Evolutionary conservation across 306 rosid genomes (phyloP), one percentile per base, ranked within the genome.

Genomic region (Vigna hirtella): DNA sequence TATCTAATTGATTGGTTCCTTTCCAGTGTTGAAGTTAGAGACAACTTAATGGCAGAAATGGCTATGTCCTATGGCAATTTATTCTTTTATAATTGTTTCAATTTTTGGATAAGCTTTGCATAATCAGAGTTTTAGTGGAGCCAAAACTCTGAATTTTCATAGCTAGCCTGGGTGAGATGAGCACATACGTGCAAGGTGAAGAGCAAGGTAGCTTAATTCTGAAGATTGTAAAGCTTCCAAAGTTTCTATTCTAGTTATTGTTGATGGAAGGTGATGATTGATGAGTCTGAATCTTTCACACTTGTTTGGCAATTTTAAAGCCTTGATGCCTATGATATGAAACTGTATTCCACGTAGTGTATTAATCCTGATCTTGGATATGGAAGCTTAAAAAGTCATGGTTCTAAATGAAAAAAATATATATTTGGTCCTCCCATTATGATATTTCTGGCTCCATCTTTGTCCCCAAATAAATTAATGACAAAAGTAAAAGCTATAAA

Each of bases 401-500:
- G 48, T 48, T 30, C 62, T 47, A 70, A 58, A 5, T 65, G 2
- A 0, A 18, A 26, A 78, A 78, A 55, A 20, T 32, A 34, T 16
- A 7, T 20, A 9, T 10, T 61, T 34, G 56, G 24, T 71, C 62
- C 9, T 9, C 59, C 58, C 58, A 52, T 36, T 6, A 73, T 53
- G 32, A 63, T 63, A 51, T 47, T 18, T 73, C 38, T 45, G 42
- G 74, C 24, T 80, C 66, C 61, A 14, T 53, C 52, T 9, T 53
- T 73, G 61, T 40, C 48, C 65, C 45, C 51, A 56, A 80, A 36
- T 75, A 69, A 67, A 57, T 47, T 28, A 40, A 20, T 56, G 56
- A 53, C 56, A 76, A 52, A 74, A 71, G 58, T 16, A 71, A 66
- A 70, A 50, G 72, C 62, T 36, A 11, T 18, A 58, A 72, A 81